Conservation (phyloP, 768 basidiomycete genomes). For the Pulveroboletus sp. region DNA sequence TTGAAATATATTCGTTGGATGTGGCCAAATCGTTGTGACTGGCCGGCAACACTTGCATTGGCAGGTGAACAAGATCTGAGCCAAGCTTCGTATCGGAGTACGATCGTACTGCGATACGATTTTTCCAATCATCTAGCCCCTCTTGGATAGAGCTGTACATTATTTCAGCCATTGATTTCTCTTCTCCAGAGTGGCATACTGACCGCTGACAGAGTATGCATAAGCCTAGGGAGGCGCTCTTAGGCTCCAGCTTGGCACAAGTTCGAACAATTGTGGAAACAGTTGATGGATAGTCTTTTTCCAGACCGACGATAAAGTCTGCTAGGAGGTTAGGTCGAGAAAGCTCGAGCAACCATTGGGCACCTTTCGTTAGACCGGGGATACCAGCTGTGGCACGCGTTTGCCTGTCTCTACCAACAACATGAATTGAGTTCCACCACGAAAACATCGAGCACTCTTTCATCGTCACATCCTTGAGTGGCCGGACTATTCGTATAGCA, state of each 20-base stretch:
- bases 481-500: slow-evolving; percentile 55
- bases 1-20: slow-evolving; percentile 17
- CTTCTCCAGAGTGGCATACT: background rate
- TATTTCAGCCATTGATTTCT: background rate
- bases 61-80: slow-evolving; percentile 12
- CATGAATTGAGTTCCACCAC: slow-evolving; percentile 62
- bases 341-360: background rate
- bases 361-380: slow-evolving; percentile 66
- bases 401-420: slow-evolving; percentile 49
- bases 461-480: slow-evolving; percentile 68
- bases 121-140: slow-evolving; percentile 71
- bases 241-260: slow-evolving; percentile 74
- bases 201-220: slow-evolving; percentile 73
- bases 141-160: slow-evolving; percentile 59
- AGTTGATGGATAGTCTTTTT: slow-evolving; percentile 82
- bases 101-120: slow-evolving; percentile 67
- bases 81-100: slow-evolving; percentile 22
- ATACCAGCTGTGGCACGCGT: slow-evolving; percentile 57
- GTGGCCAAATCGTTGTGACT: background rate
- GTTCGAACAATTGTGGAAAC: slow-evolving; percentile 83
- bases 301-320: slow-evolving; percentile 82
- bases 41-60: background rate
- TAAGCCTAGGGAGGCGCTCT: slow-evolving; percentile 42
- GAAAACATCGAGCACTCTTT: slow-evolving; percentile 80
- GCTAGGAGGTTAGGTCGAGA: background rate